Evolutionary conservation across 2,329 filamentous ascomycete species (phyloP).

Genomic region (Verticillium nubilum): DNA sequence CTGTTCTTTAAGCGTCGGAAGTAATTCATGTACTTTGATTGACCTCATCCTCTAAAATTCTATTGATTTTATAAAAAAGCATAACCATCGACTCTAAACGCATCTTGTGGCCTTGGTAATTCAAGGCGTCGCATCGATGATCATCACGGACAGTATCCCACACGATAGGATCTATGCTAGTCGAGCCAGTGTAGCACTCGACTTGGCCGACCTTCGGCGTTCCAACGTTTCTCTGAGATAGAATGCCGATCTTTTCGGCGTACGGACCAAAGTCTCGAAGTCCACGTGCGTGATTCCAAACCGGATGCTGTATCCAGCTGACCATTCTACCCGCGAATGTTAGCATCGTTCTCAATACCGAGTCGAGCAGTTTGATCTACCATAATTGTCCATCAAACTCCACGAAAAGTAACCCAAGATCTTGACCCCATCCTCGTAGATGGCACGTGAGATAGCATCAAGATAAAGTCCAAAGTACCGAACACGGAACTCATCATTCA

Average conservation of each 20-base stretch:
- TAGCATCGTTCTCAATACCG: neutral
- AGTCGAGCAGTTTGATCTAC: neutral
- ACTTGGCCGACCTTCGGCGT: conserved; percentile 1
- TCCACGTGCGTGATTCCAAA: conserved; percentile 84
- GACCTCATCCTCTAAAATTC: no score
- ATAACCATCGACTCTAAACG: no score
- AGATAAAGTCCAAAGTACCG: conserved; percentile 71
- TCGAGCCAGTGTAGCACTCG: neutral
- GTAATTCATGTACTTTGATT: no score
- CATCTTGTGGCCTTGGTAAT: no score
- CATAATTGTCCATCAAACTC: conserved; percentile 87
- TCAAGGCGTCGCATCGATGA: no score
- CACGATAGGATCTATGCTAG: neutral
- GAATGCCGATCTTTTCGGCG: conserved; percentile 60
- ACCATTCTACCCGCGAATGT: conserved; percentile 51
- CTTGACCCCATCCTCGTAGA: conserved; percentile 67
- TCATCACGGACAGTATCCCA: no score
- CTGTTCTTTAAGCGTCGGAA: neutral
- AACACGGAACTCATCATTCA: conserved; percentile 77
- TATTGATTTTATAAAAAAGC: no score
- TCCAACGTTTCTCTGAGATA: conserved; percentile 12
- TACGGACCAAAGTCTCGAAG: conserved; percentile 69
- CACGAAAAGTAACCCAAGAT: conserved; percentile 79
- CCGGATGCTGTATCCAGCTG: conserved; percentile 82
- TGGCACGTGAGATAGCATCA: conserved; percentile 68